Conservation (phyloP, 1,139 yeast genomes). For the Yamadazyma buinensis region DNA sequence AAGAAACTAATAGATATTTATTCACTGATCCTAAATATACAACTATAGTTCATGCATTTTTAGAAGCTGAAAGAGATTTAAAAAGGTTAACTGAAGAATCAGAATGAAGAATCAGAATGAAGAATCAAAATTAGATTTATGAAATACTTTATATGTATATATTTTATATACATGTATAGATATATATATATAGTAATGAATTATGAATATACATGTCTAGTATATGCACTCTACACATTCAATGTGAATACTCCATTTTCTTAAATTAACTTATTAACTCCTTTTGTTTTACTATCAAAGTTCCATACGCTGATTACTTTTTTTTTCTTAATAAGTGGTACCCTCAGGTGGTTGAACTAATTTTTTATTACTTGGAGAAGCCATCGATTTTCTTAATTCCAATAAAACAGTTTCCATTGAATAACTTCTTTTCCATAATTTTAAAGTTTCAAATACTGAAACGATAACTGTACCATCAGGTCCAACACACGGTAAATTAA, state of each 20-base stretch:
- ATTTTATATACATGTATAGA: not conserved
- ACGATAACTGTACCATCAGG: conserved; percentile 62
- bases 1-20: conserved; percentile 30
- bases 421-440: conserved; percentile 81
- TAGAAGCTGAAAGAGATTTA: conserved; percentile 37
- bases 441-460: conserved; percentile 62
- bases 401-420: conserved; percentile 89
- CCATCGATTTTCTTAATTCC: conserved; percentile 85
- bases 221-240: too few relatives aligned
- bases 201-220: not conserved
- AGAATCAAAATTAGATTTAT: too few relatives aligned
- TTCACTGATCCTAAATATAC: conserved; percentile 21
- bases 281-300: too few relatives aligned
- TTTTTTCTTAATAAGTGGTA: conserved; percentile 52
- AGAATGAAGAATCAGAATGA: too few relatives aligned
- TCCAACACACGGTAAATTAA: conserved; percentile 89
- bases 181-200: conserved; percentile 1
- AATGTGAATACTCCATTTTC: too few relatives aligned
- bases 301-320: too few relatives aligned
- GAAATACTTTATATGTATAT: too few relatives aligned
- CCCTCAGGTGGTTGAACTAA: conserved; percentile 93
- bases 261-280: too few relatives aligned
- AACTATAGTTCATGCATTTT: conserved; percentile 30
- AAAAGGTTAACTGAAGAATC: conserved; percentile 26
- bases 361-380: conserved; percentile 75